phyloP scores from a whole-genome alignment of 768 basidiomycete species.

The Pilatotrama ljubarskyi region DNA sequence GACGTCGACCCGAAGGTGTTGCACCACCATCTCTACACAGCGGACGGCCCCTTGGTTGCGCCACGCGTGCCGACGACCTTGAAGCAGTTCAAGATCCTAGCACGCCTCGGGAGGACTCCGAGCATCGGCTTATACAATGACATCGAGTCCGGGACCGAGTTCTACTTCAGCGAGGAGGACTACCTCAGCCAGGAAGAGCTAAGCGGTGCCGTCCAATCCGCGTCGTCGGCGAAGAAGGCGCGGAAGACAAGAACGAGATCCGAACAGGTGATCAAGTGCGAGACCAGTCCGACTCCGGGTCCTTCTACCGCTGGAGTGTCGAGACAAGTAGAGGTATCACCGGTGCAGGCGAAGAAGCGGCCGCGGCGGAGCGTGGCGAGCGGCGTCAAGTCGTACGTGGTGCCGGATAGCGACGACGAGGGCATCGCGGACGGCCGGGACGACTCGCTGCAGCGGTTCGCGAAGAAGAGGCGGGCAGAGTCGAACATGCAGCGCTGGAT shows the following conservation, averaged over 20 bases:
- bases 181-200: conserved; percentile 47
- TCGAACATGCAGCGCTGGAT: conserved; percentile 65
- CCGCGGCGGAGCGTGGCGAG: conserved; percentile 58
- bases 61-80: conserved; percentile 67
- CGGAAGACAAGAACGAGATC: conserved; percentile 25
- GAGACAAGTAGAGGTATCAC: background rate
- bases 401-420: conserved; percentile 76
- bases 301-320: conserved; percentile 24
- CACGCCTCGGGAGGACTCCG: conserved; percentile 60
- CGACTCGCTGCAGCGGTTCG: conserved; percentile 29
- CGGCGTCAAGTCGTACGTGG: conserved; percentile 57
- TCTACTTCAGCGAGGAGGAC: conserved; percentile 70
- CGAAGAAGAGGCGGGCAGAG: conserved; percentile 40
- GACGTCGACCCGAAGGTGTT: conserved; percentile 42
- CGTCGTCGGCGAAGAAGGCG: background rate
- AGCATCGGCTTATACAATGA: conserved; percentile 47
- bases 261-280: conserved; percentile 25
- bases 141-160: conserved; percentile 66
- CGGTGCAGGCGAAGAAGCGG: conserved; percentile 46
- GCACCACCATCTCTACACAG: conserved; percentile 42
- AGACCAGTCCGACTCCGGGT: conserved; percentile 36
- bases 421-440: conserved; percentile 40
- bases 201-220: conserved; percentile 2
- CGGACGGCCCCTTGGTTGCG: background rate
- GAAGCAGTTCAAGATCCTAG: conserved; percentile 75